These are phyloP conservation scores for Dipteronia dyeriana DNA, from an alignment of 345 rosid species.

Conservation along the genomic window DNA sequence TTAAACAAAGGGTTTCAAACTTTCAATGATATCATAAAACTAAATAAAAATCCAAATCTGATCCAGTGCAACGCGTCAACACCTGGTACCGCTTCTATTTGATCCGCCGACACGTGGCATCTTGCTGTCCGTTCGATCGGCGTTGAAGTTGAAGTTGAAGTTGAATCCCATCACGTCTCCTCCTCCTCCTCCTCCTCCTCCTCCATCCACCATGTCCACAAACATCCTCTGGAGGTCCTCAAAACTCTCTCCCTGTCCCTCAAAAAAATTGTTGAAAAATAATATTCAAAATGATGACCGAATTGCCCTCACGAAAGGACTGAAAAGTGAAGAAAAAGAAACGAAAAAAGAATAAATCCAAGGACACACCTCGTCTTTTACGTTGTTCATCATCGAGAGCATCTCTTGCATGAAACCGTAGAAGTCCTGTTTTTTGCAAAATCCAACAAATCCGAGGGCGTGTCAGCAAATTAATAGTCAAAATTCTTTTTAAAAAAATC, in stretches of 20 bases:
- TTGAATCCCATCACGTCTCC: constrained; percentile 47
- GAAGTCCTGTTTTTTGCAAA: constrained; percentile 56
- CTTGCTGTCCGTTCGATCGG: constrained; percentile 36
- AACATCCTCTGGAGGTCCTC: constrained; percentile 94
- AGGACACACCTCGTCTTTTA: constrained; percentile 65
- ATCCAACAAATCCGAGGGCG: constrained; percentile 6
- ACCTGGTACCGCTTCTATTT: constrained; percentile 32
- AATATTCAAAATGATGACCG: not conserved
- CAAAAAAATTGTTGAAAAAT: too few species aligned
- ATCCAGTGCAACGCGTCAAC: constrained; percentile 27
- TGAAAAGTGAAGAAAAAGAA: not conserved
- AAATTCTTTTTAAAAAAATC: not conserved
- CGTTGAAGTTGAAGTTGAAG: constrained; percentile 17
- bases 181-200: constrained; percentile 69
- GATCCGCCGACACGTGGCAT: constrained; percentile 46
- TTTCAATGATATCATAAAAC: too few species aligned
- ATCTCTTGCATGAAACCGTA: constrained; percentile 90
- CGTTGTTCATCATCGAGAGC: constrained; percentile 86
- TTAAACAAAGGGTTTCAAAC: not conserved
- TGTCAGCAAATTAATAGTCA: not conserved
- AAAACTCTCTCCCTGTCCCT: constrained; percentile 64
- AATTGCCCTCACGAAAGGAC: not conserved
- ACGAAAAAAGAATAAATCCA: not conserved
- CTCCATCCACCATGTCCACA: constrained; percentile 71
- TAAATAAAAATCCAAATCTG: not conserved